phyloP scores from a whole-genome alignment of 371 early-diverging fungal genomes.

The Zychaea mexicana region DNA sequence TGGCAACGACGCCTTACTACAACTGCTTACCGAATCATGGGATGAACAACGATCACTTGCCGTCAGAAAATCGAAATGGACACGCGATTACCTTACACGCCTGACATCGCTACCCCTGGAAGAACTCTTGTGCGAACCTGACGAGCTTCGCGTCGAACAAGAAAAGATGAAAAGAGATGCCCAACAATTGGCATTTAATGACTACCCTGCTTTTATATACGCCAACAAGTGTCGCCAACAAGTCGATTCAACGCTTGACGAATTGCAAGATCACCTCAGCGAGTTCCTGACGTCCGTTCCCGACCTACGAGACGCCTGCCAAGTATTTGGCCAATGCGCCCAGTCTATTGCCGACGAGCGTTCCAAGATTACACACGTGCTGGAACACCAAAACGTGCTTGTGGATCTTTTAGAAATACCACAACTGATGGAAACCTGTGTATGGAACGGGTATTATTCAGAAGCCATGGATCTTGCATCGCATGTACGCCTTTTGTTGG shows the following conservation, averaged over 20 bases:
- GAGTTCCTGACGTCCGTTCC: conserved; percentile 51
- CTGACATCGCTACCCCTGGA: conserved; percentile 64
- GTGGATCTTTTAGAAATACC: conserved; percentile 79
- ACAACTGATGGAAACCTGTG: conserved; percentile 80
- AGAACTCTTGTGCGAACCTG: conserved; percentile 57
- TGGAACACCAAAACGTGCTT: conserved; percentile 63
- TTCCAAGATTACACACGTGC: conserved; percentile 51
- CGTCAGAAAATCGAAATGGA: conserved; percentile 40
- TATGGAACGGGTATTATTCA: conserved; percentile 80
- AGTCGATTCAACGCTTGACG: conserved; percentile 56
- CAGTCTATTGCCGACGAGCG: conserved; percentile 46
- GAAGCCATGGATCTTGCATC: conserved; percentile 85
- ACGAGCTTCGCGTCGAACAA: conserved; percentile 54
- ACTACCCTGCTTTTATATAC: conserved; percentile 71
- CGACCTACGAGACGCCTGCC: conserved; percentile 54
- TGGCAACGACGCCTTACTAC: conserved; percentile 29
- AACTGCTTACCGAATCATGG: conserved; percentile 27
- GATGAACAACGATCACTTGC: conserved; percentile 5
- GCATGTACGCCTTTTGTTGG: conserved; percentile 66
- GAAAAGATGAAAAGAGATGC: conserved; percentile 63
- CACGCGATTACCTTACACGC: conserved; percentile 64
- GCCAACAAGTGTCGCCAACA: conserved; percentile 64
- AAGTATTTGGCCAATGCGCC: conserved; percentile 37
- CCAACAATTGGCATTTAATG: conserved; percentile 68
- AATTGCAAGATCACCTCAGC: conserved; percentile 52